Evolutionary conservation across 2,329 filamentous ascomycete genomes (phyloP).

Genomic region (Dothidotthia symphoricarpi): DNA sequence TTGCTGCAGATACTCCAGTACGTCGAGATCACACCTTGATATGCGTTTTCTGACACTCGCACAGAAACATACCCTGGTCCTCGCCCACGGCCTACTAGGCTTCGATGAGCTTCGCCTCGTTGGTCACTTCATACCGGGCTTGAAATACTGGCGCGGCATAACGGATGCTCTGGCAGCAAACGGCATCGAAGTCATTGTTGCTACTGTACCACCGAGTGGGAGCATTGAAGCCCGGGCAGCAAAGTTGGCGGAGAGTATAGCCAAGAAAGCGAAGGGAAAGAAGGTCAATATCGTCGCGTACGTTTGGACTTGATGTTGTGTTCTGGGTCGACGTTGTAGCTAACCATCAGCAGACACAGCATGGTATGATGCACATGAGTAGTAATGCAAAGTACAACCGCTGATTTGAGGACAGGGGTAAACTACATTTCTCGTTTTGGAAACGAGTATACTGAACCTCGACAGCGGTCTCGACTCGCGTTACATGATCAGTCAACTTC

Average conservation of each 20-base stretch:
- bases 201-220: slow-evolving; percentile 58
- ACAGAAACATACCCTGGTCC: slow-evolving; percentile 57
- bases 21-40: slow-evolving; percentile 2
- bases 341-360: slow-evolving; percentile 51
- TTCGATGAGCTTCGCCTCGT: slow-evolving; percentile 61
- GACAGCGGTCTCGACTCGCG: slow-evolving; percentile 60
- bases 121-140: slow-evolving; percentile 54
- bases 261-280: slow-evolving; percentile 53
- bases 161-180: slow-evolving; percentile 57
- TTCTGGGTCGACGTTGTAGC: slow-evolving; percentile 1
- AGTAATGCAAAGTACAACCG: neutral
- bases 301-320: slow-evolving; percentile 23
- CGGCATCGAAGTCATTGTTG: slow-evolving; percentile 61
- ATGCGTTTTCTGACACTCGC: slow-evolving; percentile 33
- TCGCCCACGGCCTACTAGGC: slow-evolving; percentile 65
- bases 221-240: slow-evolving; percentile 59
- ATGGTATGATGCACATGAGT: slow-evolving; percentile 38
- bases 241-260: slow-evolving; percentile 55
- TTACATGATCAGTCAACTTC: slow-evolving; percentile 62
- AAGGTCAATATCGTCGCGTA: slow-evolving; percentile 65
- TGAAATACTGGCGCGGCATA: slow-evolving; percentile 66
- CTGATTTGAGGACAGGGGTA: slow-evolving; percentile 41
- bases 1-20: slow-evolving; percentile 35
- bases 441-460: slow-evolving; percentile 14
- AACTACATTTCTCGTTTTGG: slow-evolving; percentile 3